Percentiles rank a stretch among this genome's conserved stretches.
These are phyloP conservation scores for Globisporangium yorkense DNA, from an alignment of 352 stramenopile genomes.

Conservation along the genomic window DNA sequence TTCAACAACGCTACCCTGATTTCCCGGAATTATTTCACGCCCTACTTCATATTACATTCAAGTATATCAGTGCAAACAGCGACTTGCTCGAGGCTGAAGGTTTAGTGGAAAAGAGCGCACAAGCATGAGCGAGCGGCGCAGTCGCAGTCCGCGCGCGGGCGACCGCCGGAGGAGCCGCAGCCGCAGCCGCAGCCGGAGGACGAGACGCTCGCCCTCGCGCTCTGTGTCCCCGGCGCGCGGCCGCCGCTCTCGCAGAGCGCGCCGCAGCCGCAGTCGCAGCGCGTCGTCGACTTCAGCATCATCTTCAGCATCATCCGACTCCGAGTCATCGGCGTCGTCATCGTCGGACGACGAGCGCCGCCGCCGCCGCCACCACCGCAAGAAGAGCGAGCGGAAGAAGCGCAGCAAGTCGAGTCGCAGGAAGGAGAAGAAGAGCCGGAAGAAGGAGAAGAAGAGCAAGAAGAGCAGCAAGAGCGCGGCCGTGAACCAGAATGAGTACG, in stretches of 20 bases:
- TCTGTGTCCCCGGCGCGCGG: background rate
- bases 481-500: constrained; percentile 91
- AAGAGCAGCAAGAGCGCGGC: constrained; percentile 26
- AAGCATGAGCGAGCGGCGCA: background rate
- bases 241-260: constrained; percentile 4
- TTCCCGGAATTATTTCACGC: too few relatives aligned
- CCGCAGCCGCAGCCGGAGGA: background rate
- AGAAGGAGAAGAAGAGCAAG: constrained; percentile 16
- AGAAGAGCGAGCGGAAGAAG: constrained; percentile 18
- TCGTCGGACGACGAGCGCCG: constrained; percentile 6
- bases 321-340: background rate
- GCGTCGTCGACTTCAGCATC: constrained; percentile 32
- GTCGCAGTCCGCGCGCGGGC: background rate
- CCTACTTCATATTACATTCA: too few relatives aligned
- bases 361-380: constrained; percentile 15
- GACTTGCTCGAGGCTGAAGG: too few relatives aligned
- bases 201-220: constrained; percentile 1
- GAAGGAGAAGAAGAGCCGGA: constrained; percentile 17
- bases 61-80: too few relatives aligned
- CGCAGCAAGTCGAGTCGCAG: constrained; percentile 12
- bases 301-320: constrained; percentile 26
- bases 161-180: background rate
- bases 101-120: too few relatives aligned
- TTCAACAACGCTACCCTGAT: too few relatives aligned
- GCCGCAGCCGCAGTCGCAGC: constrained; percentile 12